These are phyloP conservation scores for Gleditsia sinensis DNA, from an alignment of 306 rosid species.

Conservation along the genomic window DNA sequence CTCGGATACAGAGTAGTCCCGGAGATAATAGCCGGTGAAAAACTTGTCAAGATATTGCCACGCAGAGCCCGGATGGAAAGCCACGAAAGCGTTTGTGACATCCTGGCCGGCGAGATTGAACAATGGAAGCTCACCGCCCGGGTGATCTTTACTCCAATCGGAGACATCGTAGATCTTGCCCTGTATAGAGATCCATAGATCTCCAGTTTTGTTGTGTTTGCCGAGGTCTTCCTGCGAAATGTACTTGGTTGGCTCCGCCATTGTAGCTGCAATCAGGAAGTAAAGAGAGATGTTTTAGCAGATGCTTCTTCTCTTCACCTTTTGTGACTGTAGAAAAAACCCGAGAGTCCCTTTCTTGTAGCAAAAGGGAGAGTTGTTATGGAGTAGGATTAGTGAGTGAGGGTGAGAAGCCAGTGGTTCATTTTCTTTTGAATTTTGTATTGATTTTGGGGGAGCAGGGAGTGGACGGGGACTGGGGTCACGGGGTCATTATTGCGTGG, in stretches of 20 bases:
- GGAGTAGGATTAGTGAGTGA: no score
- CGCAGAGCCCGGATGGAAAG: slow-evolving; percentile 58
- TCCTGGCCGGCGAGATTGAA: slow-evolving; percentile 66
- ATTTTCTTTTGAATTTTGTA: no score
- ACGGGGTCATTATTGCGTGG: no score
- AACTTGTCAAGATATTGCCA: slow-evolving; percentile 51
- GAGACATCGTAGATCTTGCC: slow-evolving; percentile 63
- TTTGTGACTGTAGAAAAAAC: no score
- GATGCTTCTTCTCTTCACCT: neutral
- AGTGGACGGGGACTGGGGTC: slow-evolving; percentile 7
- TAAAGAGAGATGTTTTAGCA: neutral
- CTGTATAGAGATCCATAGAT: slow-evolving; percentile 74
- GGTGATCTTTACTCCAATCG: slow-evolving; percentile 53
- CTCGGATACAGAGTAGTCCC: slow-evolving; percentile 58
- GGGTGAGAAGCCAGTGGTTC: no score
- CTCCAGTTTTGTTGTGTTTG: slow-evolving; percentile 48
- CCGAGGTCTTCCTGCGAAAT: slow-evolving; percentile 28
- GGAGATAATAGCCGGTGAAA: slow-evolving; percentile 58
- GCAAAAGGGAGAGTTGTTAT: no score
- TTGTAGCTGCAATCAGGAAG: slow-evolving; percentile 1
- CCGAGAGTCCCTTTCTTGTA: neutral
- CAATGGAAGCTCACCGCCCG: slow-evolving; percentile 60
- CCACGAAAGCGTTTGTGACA: slow-evolving; percentile 63
- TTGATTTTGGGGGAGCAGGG: no score
- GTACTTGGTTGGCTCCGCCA: slow-evolving; percentile 27